phyloP scores from a whole-genome alignment of 768 basidiomycete genomes.

The Lepiota venenata region DNA sequence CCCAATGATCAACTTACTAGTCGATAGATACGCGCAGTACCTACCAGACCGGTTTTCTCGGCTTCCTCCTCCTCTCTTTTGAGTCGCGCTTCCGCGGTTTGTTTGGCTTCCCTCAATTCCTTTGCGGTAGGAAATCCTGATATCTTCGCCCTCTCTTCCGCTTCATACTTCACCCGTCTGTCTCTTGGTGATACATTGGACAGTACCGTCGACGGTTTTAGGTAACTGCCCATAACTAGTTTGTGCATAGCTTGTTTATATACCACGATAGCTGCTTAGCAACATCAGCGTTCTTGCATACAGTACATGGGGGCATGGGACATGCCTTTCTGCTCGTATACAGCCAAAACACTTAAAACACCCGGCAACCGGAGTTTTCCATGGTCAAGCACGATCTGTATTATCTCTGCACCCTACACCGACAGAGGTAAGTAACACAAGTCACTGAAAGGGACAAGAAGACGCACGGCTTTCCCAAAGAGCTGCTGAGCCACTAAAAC shows the following conservation, averaged over 20 bases:
- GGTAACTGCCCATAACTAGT: conserved; percentile 68
- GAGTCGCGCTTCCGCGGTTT: conserved; percentile 58
- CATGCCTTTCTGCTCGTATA: conserved; percentile 57
- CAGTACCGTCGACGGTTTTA: conserved; percentile 75
- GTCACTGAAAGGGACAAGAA: not conserved
- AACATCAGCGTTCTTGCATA: not conserved
- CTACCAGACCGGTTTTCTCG: conserved; percentile 69
- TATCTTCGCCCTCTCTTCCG: conserved; percentile 73
- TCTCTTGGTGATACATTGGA: conserved; percentile 81
- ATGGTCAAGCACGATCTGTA: conserved; percentile 75
- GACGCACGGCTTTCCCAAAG: conserved; percentile 67
- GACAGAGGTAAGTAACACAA: conserved; percentile 3
- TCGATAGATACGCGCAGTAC: conserved; percentile 21
- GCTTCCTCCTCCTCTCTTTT: conserved; percentile 72
- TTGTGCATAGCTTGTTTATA: conserved; percentile 64
- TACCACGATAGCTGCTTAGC: conserved; percentile 27
- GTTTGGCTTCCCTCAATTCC: conserved; percentile 70
- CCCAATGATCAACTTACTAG: conserved; percentile 15
- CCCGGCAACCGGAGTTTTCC: conserved; percentile 82
- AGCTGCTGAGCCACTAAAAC: conserved; percentile 69
- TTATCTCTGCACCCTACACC: conserved; percentile 67
- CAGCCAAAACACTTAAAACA: conserved; percentile 51
- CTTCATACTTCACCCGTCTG: conserved; percentile 76
- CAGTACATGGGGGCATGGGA: not conserved
- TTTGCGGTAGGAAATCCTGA: conserved; percentile 77